Conservation (phyloP, 208 protist species). For the Tritrichomonas musculus region DNA sequence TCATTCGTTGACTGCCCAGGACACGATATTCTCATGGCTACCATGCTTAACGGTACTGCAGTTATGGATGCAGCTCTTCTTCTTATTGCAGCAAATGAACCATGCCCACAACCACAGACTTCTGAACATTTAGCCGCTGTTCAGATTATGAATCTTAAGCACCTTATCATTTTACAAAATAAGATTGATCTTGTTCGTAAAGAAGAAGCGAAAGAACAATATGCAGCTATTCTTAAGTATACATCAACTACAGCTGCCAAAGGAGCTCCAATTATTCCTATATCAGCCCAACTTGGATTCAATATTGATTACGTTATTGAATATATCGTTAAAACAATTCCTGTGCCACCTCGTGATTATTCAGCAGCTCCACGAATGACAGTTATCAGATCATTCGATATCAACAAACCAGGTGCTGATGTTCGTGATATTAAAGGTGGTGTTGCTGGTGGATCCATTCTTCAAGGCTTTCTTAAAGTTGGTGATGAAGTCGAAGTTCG, state of each 20-base stretch:
- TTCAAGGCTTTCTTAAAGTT: slow-evolving; percentile 86
- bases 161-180: slow-evolving; percentile 99
- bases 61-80: slow-evolving; percentile 99
- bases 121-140: slow-evolving; percentile 95
- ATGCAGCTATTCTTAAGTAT: slow-evolving; percentile 77
- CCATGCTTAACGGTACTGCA: slow-evolving; percentile 99
- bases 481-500: slow-evolving; percentile 97
- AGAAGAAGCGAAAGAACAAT: slow-evolving; percentile 71
- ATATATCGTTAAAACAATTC: slow-evolving; percentile 87
- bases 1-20: slow-evolving; percentile 98
- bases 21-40: slow-evolving; percentile 99
- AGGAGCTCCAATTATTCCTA: slow-evolving; percentile 90
- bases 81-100: slow-evolving; percentile 93
- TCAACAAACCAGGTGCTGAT: slow-evolving; percentile 95
- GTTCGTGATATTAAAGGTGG: slow-evolving; percentile 68
- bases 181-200: slow-evolving; percentile 99
- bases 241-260: slow-evolving; percentile 75
- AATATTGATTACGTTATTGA: slow-evolving; percentile 95
- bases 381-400: slow-evolving; percentile 99
- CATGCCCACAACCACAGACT: slow-evolving; percentile 84
- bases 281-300: slow-evolving; percentile 85
- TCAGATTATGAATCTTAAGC: slow-evolving; percentile 96
- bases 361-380: slow-evolving; percentile 78
- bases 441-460: slow-evolving; percentile 88
- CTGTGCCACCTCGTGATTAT: slow-evolving; percentile 87